Conservation (phyloP, 352 stramenopile species). For the Pythium apleroticum region DNA sequence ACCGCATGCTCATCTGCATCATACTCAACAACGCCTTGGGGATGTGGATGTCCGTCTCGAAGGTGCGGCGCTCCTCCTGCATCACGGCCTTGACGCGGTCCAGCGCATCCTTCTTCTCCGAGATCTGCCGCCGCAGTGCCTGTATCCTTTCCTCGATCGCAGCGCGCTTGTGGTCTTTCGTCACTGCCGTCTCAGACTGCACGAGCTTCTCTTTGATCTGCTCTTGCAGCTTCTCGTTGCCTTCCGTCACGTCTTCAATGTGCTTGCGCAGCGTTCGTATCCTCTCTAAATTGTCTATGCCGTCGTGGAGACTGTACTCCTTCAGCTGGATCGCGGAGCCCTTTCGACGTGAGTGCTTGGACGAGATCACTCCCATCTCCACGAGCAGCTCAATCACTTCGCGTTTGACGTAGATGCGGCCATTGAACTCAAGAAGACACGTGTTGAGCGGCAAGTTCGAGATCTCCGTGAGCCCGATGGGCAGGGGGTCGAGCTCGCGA, state of each 20-base stretch:
- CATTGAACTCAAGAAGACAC: conserved; percentile 76
- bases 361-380: conserved; percentile 62
- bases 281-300: conserved; percentile 66
- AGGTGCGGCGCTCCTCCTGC: conserved; percentile 73
- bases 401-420: conserved; percentile 63
- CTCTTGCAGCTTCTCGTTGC: conserved; percentile 50
- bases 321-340: conserved; percentile 75
- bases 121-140: conserved; percentile 43
- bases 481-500: conserved; percentile 67
- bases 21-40: conserved; percentile 72
- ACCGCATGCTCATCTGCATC: conserved; percentile 83
- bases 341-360: conserved; percentile 71
- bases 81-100: conserved; percentile 59
- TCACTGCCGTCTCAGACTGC: conserved; percentile 39
- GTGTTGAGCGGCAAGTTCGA: conserved; percentile 79
- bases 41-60: conserved; percentile 81
- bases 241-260: conserved; percentile 45
- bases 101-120: conserved; percentile 56
- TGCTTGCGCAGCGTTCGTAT: conserved; percentile 47
- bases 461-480: conserved; percentile 55
- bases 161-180: conserved; percentile 47
- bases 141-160: conserved; percentile 56
- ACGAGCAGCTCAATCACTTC: conserved; percentile 68
- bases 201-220: conserved; percentile 50
- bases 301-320: conserved; percentile 73